phyloP scores from a whole-genome alignment of 1,284 basidiomycete species.

The Pseudozyma pruni region DNA sequence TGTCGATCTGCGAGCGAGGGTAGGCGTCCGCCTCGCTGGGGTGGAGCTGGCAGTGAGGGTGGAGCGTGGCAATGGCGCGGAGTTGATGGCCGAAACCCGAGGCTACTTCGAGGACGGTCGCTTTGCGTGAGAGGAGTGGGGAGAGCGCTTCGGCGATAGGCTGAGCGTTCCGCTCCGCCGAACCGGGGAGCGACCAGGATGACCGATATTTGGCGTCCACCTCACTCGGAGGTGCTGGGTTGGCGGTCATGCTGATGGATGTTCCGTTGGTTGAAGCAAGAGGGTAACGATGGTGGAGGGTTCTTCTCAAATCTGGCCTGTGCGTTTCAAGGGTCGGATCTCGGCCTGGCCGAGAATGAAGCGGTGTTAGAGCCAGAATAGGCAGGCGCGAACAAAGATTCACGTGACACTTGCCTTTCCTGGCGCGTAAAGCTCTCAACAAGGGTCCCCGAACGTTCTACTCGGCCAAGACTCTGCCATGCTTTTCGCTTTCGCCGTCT shows the following conservation, averaged over 20 bases:
- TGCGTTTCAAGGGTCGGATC: slow-evolving; percentile 9
- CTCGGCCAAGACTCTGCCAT: too few species aligned
- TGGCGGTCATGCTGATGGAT: not conserved
- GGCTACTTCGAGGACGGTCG: slow-evolving; percentile 40
- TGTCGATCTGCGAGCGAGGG: slow-evolving; percentile 30
- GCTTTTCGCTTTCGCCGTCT: too few species aligned
- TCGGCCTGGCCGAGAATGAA: not conserved
- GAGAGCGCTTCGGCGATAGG: slow-evolving; percentile 40
- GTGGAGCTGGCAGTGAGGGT: slow-evolving; percentile 23
- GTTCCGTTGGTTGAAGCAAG: too few species aligned
- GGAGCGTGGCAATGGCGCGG: slow-evolving; percentile 8
- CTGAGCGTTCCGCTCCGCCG: slow-evolving; percentile 46
- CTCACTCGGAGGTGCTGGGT: not conserved
- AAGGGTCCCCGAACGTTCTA: too few species aligned
- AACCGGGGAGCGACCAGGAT: slow-evolving; percentile 39
- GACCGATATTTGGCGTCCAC: slow-evolving; percentile 29
- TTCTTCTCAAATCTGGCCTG: slow-evolving; percentile 8
- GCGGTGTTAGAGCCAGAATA: slow-evolving; percentile 6
- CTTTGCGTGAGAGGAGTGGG: slow-evolving; percentile 12
- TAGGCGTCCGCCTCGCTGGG: slow-evolving; percentile 45
- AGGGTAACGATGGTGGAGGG: not conserved
- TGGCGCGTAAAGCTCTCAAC: not conserved
- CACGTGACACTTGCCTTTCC: slow-evolving; percentile 4
- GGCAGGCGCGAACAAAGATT: not conserved
- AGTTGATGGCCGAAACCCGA: slow-evolving; percentile 48